Conservation (phyloP, 2,329 filamentous ascomycete genomes). For the Alternaria sp. region DNA sequence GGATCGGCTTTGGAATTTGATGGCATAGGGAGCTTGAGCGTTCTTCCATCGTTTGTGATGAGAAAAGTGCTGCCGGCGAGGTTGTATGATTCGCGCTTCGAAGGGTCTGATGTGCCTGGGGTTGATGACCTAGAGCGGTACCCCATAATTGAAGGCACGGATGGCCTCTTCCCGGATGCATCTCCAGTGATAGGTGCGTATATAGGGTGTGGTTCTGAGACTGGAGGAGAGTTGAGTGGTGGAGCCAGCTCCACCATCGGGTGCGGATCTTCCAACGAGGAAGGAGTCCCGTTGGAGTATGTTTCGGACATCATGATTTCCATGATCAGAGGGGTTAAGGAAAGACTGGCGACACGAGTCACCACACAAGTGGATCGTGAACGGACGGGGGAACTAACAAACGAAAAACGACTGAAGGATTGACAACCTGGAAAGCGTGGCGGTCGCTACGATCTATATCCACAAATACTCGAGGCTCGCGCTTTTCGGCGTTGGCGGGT, state of each 20-base stretch:
- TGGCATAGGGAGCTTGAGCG: constrained; percentile 31
- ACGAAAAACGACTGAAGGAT: background rate
- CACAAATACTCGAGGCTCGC: background rate
- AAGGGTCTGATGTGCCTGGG: background rate
- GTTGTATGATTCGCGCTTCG: constrained; percentile 35
- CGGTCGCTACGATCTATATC: background rate
- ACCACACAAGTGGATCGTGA: constrained; percentile 2
- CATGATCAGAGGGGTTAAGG: background rate
- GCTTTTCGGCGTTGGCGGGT: background rate
- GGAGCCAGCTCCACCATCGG: constrained; percentile 23
- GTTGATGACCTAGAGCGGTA: background rate
- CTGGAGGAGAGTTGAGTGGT: constrained; percentile 15
- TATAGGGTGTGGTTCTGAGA: constrained; percentile 17
- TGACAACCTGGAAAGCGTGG: background rate
- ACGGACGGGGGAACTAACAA: background rate
- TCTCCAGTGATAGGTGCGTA: constrained; percentile 3
- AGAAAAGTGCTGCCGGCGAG: constrained; percentile 34
- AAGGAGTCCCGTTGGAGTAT: constrained; percentile 3
- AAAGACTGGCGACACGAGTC: background rate
- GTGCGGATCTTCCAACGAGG: constrained; percentile 11
- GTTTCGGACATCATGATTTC: constrained; percentile 4
- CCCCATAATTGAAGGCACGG: background rate
- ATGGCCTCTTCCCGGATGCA: background rate
- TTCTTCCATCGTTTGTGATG: constrained; percentile 28
- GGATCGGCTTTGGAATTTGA: constrained; percentile 33